phyloP scores from a whole-genome alignment of 805 yeast species.

The Starmera caribaea region DNA sequence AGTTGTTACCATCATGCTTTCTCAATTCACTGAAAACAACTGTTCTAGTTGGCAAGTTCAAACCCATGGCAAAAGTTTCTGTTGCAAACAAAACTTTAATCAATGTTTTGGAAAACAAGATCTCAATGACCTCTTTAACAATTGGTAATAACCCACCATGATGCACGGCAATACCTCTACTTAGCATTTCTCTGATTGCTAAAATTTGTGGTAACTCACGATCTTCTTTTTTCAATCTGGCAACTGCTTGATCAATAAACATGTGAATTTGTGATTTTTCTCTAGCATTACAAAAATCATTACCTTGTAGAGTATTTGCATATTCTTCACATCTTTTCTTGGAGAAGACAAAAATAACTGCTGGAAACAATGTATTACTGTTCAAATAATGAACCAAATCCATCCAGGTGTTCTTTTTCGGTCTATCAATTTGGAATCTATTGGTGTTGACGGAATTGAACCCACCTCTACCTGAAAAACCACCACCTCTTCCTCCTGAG shows the following conservation, averaged over 20 bases:
- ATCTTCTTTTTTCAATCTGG: conserved; percentile 84
- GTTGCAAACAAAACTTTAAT: conserved; percentile 93
- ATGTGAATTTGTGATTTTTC: conserved; percentile 89
- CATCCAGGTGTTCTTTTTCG: conserved; percentile 73
- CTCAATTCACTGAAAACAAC: conserved; percentile 81
- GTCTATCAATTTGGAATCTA: conserved; percentile 26
- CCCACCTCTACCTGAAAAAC: conserved; percentile 18
- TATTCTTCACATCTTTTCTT: conserved; percentile 90
- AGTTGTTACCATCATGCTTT: conserved; percentile 83
- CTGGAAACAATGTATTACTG: conserved; percentile 70
- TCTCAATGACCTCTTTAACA: conserved; percentile 88
- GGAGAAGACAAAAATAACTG: conserved; percentile 87
- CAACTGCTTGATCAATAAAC: conserved; percentile 84
- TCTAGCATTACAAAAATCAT: conserved; percentile 73
- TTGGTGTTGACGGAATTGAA: conserved; percentile 22
- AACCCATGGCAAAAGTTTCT: conserved; percentile 98
- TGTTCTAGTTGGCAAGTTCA: conserved; percentile 92
- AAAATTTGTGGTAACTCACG: conserved; percentile 87
- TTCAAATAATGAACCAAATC: conserved; percentile 63
- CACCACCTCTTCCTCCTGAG: conserved; percentile 23
- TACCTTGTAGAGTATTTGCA: conserved; percentile 64
- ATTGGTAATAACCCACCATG: conserved; percentile 93
- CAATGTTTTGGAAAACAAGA: conserved; percentile 75
- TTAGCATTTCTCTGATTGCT: conserved; percentile 69
- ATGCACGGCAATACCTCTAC: conserved; percentile 92